Evolutionary conservation across 495 filamentous ascomycete species (phyloP).

Genomic region (Neurospora pannonica): DNA sequence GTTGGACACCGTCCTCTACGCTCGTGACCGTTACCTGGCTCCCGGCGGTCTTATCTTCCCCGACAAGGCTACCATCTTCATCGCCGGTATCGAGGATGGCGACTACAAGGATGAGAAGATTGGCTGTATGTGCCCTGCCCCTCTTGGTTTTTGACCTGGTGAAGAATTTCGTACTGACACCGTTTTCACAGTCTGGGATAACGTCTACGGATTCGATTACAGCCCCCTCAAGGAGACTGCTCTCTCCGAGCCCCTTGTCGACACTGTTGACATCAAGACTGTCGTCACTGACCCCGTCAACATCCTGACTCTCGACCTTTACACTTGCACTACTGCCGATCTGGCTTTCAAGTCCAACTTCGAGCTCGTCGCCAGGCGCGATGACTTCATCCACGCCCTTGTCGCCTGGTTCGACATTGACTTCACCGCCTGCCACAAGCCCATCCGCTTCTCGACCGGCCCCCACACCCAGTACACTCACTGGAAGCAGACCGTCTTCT

Average conservation of each 20-base stretch:
- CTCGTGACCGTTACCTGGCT: conserved; percentile 72
- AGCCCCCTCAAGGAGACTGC: conserved; percentile 61
- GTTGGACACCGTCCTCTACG: conserved; percentile 87
- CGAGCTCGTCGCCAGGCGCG: conserved; percentile 59
- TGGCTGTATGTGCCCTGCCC: conserved; percentile 37
- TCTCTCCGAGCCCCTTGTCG: conserved; percentile 62
- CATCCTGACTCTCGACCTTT: conserved; percentile 63
- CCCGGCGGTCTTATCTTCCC: conserved; percentile 79
- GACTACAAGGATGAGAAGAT: conserved; percentile 74
- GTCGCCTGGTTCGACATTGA: conserved; percentile 99
- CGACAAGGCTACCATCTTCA: conserved; percentile 75
- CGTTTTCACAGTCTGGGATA: conserved; percentile 57
- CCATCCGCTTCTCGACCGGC: conserved; percentile 74
- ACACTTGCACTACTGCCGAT: conserved; percentile 55
- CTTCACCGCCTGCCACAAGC: conserved; percentile 89
- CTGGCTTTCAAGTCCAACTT: conserved; percentile 58
- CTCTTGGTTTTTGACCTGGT: neutral
- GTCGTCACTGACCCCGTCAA: conserved; percentile 63
- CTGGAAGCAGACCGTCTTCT: conserved; percentile 95
- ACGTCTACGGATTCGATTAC: conserved; percentile 73
- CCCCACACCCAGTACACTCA: conserved; percentile 88
- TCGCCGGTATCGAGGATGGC: conserved; percentile 77
- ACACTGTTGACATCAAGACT: conserved; percentile 61
- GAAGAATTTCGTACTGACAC: conserved; percentile 10
- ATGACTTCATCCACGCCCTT: conserved; percentile 88